A percentile compares a stretch with the other conserved stretches of the same genome.
phyloP scores from a whole-genome alignment of 768 basidiomycete genomes.

The Sutorius australiensis region DNA sequence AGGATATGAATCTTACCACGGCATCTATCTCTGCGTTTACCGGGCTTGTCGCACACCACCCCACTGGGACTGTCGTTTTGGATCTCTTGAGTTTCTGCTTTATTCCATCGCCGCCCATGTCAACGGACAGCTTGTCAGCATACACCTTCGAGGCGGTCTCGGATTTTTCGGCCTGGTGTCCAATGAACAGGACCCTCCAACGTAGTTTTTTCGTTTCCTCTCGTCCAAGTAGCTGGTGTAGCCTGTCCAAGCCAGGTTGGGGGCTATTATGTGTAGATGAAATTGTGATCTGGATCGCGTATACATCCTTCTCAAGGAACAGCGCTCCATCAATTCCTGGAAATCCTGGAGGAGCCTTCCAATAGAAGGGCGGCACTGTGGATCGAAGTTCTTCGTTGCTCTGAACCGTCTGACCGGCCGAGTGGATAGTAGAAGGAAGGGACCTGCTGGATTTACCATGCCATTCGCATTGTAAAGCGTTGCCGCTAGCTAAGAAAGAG shows the following conservation, averaged over 20 bases:
- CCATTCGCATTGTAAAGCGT: not conserved
- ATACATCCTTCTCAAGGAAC: not conserved
- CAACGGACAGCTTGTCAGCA: not conserved
- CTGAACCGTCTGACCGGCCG: not conserved
- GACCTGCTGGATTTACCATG: not conserved
- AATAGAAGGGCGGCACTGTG: not conserved
- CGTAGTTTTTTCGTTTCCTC: not conserved
- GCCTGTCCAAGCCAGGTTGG: not conserved
- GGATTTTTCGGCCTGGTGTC: not conserved
- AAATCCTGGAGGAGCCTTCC: not conserved
- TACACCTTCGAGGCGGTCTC: not conserved
- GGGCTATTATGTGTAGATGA: not conserved
- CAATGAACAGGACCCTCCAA: constrained; percentile 3
- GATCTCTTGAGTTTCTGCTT: not conserved
- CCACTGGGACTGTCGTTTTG: not conserved
- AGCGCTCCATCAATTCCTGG: not conserved
- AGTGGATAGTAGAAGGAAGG: not conserved
- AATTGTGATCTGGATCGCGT: constrained; percentile 2
- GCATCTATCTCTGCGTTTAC: not conserved
- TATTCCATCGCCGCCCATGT: not conserved
- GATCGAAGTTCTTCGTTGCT: not conserved
- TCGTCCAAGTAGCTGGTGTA: not conserved
- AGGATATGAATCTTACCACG: not conserved
- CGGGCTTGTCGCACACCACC: not conserved
- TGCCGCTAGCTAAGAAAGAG: not conserved